These are phyloP conservation scores for Mrakia hoshinonis DNA, from an alignment of 768 basidiomycete species.

Conservation along the genomic window DNA sequence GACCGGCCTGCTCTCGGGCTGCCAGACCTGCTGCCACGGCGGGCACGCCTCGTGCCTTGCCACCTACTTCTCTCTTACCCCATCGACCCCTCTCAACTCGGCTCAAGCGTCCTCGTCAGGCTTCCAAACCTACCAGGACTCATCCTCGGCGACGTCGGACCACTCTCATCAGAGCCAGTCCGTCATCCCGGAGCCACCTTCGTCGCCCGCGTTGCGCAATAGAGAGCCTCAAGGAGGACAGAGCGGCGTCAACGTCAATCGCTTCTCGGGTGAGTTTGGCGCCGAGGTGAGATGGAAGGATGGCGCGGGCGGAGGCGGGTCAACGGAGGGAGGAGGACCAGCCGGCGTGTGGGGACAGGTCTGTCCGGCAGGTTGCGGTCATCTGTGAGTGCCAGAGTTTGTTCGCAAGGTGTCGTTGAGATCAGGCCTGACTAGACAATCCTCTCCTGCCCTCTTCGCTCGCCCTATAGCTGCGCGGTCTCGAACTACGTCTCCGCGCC, in stretches of 20 bases:
- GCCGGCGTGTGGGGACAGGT: neutral
- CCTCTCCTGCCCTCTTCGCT: neutral
- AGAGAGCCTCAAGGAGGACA: neutral
- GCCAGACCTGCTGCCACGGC: slow-evolving; percentile 20
- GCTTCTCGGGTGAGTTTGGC: neutral
- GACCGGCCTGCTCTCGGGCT: slow-evolving; percentile 9
- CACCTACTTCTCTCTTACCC: neutral
- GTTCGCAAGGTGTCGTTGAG: no score
- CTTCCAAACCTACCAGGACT: neutral
- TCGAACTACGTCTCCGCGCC: neutral
- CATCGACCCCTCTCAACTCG: neutral
- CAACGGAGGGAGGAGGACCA: neutral
- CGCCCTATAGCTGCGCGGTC: neutral
- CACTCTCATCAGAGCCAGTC: neutral
- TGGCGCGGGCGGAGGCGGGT: neutral
- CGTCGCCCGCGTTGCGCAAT: neutral
- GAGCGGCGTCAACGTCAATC: neutral
- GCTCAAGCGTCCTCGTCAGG: neutral
- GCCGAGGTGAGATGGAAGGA: neutral
- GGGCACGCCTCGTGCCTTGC: slow-evolving; percentile 4
- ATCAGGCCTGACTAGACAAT: neutral
- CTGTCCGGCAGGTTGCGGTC: slow-evolving; percentile 19
- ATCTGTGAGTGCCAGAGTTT: neutral
- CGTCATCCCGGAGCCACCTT: neutral
- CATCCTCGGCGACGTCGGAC: neutral